Base-by-base conservation (phyloP, 805 yeast genomes). In the Lachancea fermentati region DNA sequence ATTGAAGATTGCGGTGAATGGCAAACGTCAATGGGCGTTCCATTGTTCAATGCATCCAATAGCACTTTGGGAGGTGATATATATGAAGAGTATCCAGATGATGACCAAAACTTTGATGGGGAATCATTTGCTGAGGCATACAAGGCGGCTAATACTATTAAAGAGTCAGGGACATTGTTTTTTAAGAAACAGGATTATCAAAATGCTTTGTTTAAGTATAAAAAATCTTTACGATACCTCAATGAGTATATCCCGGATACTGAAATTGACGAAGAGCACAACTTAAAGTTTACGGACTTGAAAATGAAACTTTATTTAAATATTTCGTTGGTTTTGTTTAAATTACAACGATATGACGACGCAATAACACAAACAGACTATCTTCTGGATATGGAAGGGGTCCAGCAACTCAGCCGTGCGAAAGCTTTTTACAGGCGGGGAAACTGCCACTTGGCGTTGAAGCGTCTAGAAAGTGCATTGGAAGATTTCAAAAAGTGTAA, bases 71-170 rank as follows among this genome's bases (percentile, higher is more conserved):
- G 82, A 1, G 86, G 85, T 5, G 94, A 85, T 51, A 57, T 75
- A 0, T 85, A 71, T 51, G 93, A 84, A 60, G 93, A 84, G 57
- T 76, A 69, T 49, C 94, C 93, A 0, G 88, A 79, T 44, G 94
- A 85, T 57, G 86, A 83, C 49, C 65, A 55, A 3, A 59, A 70
- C 42, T 75, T 81, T 36, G 79, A 75, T 42, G 73, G 73, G 33
- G 79, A 82, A 14, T 75, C 80, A 37, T 67, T 78, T 5, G 55
- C 52, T n/a, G 61, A 64, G 12, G 79, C 81, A 0, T 75, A 55
- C 42, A 62, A 63, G 7, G 85, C 81, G 0, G 58, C 79, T 0
- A 49, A 46, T 7, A 74, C 60, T 12, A 83, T 85, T 37, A 85
- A 85, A 49, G 78, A 76, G 24, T 75, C 88, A 16, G 94, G 86